Evolutionary conservation across 345 rosid species (phyloP).

Genomic region (Eucalyptus tenuipes): DNA sequence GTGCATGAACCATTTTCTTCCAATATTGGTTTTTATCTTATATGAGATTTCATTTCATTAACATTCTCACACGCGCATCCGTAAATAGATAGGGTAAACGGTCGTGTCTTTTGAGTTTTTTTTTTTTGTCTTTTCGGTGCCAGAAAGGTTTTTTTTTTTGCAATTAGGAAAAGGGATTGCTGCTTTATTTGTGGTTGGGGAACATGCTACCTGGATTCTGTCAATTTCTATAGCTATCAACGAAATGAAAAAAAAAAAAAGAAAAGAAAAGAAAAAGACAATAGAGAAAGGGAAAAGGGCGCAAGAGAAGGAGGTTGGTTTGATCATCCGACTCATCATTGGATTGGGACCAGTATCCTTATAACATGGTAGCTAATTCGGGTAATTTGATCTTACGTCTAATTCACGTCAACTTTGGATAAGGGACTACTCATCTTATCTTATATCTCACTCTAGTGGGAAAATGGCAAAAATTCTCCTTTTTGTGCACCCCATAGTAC

Average conservation of each 20-base stretch:
- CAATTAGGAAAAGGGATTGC: neutral
- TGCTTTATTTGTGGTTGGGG: neutral
- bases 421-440: neutral
- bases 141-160: neutral
- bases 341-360: neutral
- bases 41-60: neutral
- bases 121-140: neutral
- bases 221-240: neutral
- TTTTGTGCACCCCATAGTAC: neutral
- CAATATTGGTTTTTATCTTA: neutral
- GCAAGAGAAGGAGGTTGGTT: neutral
- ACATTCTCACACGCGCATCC: rapidly evolving
- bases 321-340: neutral
- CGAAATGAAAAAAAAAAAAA: neutral
- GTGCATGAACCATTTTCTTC: neutral
- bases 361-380: neutral
- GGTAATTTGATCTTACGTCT: neutral
- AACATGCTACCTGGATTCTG: neutral
- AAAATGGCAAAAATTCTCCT: neutral
- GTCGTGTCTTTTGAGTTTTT: neutral
- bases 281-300: neutral
- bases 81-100: neutral
- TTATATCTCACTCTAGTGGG: neutral
- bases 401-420: neutral
- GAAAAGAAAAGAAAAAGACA: neutral